phyloP scores from a whole-genome alignment of 768 basidiomycete genomes.

The Glaciozyma martinii region DNA sequence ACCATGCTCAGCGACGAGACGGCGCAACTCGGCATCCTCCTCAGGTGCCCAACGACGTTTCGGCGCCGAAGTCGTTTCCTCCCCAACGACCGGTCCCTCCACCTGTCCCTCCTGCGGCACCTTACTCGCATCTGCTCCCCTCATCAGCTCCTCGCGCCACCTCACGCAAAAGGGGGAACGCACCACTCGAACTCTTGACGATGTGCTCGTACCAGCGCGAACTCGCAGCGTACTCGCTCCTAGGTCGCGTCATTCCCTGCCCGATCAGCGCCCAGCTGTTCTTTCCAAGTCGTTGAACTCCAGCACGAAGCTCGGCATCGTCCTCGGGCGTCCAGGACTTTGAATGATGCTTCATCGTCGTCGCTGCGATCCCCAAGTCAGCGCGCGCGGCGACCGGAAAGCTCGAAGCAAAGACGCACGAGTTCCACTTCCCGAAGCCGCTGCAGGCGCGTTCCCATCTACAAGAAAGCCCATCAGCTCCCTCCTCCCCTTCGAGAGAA shows the following conservation, averaged over 20 bases:
- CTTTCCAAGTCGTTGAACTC: not conserved
- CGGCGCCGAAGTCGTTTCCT: not conserved
- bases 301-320: not conserved
- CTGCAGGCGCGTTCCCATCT: no score
- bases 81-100: no score
- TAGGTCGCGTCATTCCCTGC: not conserved
- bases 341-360: not conserved
- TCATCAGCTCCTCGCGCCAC: not conserved
- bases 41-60: not conserved
- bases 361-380: no score
- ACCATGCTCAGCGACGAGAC: not conserved
- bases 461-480: not conserved
- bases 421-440: not conserved
- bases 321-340: not conserved
- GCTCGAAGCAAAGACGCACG: not conserved
- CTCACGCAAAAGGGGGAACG: not conserved
- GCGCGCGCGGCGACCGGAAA: no score
- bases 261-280: not conserved
- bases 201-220: not conserved
- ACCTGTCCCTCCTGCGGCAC: no score
- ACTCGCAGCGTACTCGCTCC: conserved; percentile 1
- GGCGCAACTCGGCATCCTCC: not conserved
- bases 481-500: not conserved
- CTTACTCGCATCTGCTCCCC: not conserved
- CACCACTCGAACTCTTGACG: not conserved